Evolutionary conservation across 1,139 yeast genomes (phyloP).

Genomic region (Meyerozyma guilliermondii): DNA sequence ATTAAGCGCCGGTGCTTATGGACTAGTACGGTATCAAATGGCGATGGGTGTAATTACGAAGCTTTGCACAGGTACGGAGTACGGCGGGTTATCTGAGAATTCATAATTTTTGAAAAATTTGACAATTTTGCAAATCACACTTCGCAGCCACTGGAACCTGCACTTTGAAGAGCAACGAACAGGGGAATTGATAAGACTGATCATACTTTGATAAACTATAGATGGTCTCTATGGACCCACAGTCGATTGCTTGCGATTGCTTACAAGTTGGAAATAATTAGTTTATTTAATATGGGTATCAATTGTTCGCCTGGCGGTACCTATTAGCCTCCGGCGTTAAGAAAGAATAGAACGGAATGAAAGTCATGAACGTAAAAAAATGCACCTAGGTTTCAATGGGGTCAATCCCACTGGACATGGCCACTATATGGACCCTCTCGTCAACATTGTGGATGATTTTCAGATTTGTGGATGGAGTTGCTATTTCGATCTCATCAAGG

Average conservation of each 20-base stretch:
- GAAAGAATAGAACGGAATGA: neutral
- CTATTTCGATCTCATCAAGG: slow-evolving; percentile 14
- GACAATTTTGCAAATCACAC: no score
- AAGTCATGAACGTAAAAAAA: neutral
- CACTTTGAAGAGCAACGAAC: no score
- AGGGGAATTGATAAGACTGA: no score
- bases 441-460: neutral
- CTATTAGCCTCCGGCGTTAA: neutral
- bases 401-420: neutral
- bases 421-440: neutral
- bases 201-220: no score
- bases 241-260: no score
- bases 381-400: neutral
- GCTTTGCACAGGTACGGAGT: no score
- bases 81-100: no score
- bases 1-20: no score
- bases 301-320: neutral
- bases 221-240: neutral
- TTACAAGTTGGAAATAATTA: neutral
- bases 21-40: no score
- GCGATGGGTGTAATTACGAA: no score
- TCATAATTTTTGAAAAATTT: no score
- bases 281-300: neutral
- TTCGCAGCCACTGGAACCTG: no score
- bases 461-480: neutral